phyloP scores from a whole-genome alignment of 2,329 filamentous ascomycete species.

The Metarhizium brunneum region DNA sequence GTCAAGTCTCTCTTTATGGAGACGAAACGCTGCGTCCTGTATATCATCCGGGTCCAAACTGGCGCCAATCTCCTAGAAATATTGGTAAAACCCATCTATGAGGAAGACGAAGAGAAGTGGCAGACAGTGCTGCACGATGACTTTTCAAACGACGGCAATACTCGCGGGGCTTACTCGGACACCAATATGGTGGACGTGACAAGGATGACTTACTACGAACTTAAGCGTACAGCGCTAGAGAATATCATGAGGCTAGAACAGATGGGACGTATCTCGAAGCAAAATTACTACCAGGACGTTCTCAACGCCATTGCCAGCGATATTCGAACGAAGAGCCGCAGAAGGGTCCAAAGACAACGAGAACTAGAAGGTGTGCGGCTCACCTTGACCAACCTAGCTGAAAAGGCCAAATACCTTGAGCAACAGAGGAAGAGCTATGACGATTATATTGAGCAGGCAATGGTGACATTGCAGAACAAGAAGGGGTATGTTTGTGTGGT shows the following conservation, averaged over 20 bases:
- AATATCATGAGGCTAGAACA: constrained; percentile 88
- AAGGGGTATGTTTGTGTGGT: constrained; percentile 57
- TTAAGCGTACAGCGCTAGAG: constrained; percentile 88
- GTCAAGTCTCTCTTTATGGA: constrained; percentile 94
- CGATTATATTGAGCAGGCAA: constrained; percentile 97
- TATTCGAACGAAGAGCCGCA: constrained; percentile 92
- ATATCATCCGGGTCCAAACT: constrained; percentile 94
- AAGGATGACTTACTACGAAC: constrained; percentile 77
- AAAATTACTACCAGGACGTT: constrained; percentile 96
- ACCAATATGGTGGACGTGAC: constrained; percentile 83
- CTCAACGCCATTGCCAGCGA: constrained; percentile 94
- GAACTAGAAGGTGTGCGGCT: constrained; percentile 78
- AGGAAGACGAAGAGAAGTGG: constrained; percentile 89
- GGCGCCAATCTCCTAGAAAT: constrained; percentile 92
- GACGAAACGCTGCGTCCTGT: constrained; percentile 92
- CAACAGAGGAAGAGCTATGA: constrained; percentile 96
- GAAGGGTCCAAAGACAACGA: constrained; percentile 81
- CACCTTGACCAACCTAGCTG: constrained; percentile 65
- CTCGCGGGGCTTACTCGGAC: constrained; percentile 82
- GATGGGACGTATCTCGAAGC: constrained; percentile 74
- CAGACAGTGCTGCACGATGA: constrained; percentile 72
- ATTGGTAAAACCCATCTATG: constrained; percentile 76
- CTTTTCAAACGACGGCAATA: constrained; percentile 54
- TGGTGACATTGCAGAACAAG: constrained; percentile 93
- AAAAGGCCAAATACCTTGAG: constrained; percentile 87